A percentile compares a stretch with the other conserved stretches of the same genome.
Evolutionary conservation across 1,284 basidiomycete species (phyloP).

Genomic region (Stygiomarasmius scandens): DNA sequence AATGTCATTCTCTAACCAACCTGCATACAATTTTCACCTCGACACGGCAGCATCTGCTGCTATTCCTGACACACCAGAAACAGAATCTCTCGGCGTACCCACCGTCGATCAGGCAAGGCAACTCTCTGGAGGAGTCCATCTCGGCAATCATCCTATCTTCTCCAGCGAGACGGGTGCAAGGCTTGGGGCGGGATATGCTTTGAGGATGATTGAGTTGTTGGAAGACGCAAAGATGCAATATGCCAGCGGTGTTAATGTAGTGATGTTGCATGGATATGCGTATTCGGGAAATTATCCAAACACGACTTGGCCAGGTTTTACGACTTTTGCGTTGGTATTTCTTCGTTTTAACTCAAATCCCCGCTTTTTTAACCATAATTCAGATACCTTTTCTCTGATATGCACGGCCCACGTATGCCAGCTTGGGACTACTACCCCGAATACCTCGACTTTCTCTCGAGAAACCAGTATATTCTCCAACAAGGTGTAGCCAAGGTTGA

Average conservation of each 20-base stretch:
- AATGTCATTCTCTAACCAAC: conserved; percentile 21
- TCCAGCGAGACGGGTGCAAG: conserved; percentile 16
- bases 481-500: conserved; percentile 20
- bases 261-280: conserved; percentile 14
- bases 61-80: conserved; percentile 17
- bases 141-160: conserved; percentile 13
- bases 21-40: conserved; percentile 21
- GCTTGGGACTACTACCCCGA: conserved; percentile 20
- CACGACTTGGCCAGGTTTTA: conserved; percentile 15
- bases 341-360: neutral
- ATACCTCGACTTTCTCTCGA: conserved; percentile 19
- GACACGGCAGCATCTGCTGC: conserved; percentile 21
- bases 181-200: conserved; percentile 3
- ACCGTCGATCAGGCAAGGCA: conserved; percentile 19
- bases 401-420: conserved; percentile 19
- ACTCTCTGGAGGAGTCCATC: conserved; percentile 17
- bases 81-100: conserved; percentile 17
- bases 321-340: conserved; percentile 2
- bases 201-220: conserved; percentile 18
- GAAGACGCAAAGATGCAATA: conserved; percentile 19
- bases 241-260: conserved; percentile 18
- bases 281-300: conserved; percentile 13
- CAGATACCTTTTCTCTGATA: conserved; percentile 15
- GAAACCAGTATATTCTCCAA: conserved; percentile 20
- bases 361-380: neutral